These are phyloP conservation scores for Lachnellula subtilissima DNA, from an alignment of 2,329 filamentous ascomycete genomes.

Conservation along the genomic window DNA sequence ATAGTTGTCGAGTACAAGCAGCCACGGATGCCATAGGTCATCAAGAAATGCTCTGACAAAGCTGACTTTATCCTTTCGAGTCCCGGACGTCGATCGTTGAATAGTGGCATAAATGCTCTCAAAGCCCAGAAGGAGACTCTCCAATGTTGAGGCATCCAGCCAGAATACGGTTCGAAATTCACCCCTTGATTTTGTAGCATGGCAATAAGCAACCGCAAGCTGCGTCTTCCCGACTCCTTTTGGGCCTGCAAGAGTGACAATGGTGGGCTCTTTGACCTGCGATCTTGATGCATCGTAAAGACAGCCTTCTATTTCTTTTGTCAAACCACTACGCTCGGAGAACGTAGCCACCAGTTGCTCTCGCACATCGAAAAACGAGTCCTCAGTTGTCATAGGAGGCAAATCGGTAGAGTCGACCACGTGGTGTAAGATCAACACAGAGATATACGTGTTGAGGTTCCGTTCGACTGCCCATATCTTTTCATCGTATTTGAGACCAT, in stretches of 20 bases:
- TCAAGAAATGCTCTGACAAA: constrained; percentile 14
- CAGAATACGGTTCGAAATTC: constrained; percentile 16
- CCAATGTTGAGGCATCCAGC: constrained; percentile 12
- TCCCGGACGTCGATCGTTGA: constrained; percentile 12
- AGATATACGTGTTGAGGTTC: constrained; percentile 20
- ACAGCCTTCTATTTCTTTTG: constrained; percentile 7
- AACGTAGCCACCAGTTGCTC: constrained; percentile 10
- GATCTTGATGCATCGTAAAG: constrained; percentile 10
- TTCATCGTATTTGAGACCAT: constrained; percentile 18
- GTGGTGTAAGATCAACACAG: constrained; percentile 19
- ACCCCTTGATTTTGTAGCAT: constrained; percentile 7
- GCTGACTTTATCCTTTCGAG: constrained; percentile 10
- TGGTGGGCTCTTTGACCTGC: constrained; percentile 5
- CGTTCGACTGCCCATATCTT: constrained; percentile 16
- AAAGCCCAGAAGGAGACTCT: constrained; percentile 11
- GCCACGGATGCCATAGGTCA: constrained; percentile 19
- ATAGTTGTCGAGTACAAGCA: constrained; percentile 16
- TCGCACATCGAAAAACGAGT: constrained; percentile 16
- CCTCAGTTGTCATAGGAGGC: constrained; percentile 1
- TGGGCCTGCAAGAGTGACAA: constrained; percentile 11
- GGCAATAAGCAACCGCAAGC: constrained; percentile 14
- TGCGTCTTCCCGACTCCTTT: constrained; percentile 14
- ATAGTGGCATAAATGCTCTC: constrained; percentile 15
- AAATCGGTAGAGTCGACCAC: constrained; percentile 14
- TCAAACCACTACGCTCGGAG: constrained; percentile 6